Evolutionary conservation across 495 filamentous ascomycete species (phyloP).

Genomic region (Chaetomidium leptoderma): DNA sequence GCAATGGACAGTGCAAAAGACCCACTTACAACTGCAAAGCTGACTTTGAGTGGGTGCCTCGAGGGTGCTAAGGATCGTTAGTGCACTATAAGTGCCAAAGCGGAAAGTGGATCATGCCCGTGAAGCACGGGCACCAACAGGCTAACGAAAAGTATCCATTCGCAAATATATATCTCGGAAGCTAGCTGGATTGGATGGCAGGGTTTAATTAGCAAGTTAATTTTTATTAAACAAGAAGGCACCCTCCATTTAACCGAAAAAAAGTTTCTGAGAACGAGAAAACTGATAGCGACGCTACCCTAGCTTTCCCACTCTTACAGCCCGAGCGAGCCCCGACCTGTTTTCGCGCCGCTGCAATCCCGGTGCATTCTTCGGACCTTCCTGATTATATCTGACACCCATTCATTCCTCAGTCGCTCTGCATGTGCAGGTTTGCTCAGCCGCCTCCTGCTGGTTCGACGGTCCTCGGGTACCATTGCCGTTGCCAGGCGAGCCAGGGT

Average conservation of each 20-base stretch:
- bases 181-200: slow-evolving; percentile 26
- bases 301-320: neutral
- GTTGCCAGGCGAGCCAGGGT: too few relatives aligned
- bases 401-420: neutral
- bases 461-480: slow-evolving; percentile 8
- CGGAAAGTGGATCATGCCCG: slow-evolving; percentile 4
- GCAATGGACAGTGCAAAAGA: too few relatives aligned
- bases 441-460: neutral
- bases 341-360: slow-evolving; percentile 6
- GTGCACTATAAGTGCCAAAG: neutral
- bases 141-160: slow-evolving; percentile 16
- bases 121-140: neutral
- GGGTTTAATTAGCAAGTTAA: slow-evolving; percentile 28
- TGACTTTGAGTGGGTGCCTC: too few relatives aligned
- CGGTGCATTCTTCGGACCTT: neutral
- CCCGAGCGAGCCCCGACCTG: neutral
- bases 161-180: slow-evolving; percentile 28
- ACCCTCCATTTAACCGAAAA: slow-evolving; percentile 28
- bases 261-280: slow-evolving; percentile 19
- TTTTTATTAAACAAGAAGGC: slow-evolving; percentile 27
- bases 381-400: neutral
- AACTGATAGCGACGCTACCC: slow-evolving; percentile 6
- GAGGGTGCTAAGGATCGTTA: neutral
- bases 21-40: too few relatives aligned
- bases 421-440: neutral